Conservation (phyloP, 306 rosid genomes). For the Fragaria nilgerrensis region DNA sequence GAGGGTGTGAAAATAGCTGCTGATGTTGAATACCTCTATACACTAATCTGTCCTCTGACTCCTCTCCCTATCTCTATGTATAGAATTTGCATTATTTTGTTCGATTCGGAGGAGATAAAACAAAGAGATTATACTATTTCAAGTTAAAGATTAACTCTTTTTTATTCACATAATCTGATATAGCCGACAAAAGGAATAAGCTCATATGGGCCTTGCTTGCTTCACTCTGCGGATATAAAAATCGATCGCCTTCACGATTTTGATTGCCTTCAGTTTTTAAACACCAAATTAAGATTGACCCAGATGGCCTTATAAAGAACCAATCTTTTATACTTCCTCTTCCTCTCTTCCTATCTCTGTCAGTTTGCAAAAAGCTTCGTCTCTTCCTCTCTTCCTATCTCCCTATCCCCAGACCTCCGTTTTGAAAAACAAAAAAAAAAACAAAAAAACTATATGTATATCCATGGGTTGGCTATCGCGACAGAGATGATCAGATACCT, state of each 20-base stretch:
- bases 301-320: constrained; percentile 28
- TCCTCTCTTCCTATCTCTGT: constrained; percentile 15
- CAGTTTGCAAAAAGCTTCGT: constrained; percentile 24
- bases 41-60: constrained; percentile 11
- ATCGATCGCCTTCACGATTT: constrained; percentile 26
- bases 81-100: no score
- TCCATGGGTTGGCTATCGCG: not conserved
- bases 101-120: not conserved
- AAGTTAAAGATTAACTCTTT: no score
- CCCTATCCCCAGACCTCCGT: no score
- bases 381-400: no score
- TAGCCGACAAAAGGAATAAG: no score
- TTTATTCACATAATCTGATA: no score
- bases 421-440: no score
- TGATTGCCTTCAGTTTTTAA: constrained; percentile 16
- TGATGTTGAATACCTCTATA: no score
- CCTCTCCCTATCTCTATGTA: not conserved
- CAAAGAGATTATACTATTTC: not conserved
- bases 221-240: no score
- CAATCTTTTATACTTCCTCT: constrained; percentile 21
- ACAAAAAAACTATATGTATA: no score
- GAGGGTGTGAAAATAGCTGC: no score
- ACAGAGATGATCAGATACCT: constrained; percentile 7
- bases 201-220: no score
- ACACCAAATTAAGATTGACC: constrained; percentile 30